phyloP scores from a whole-genome alignment of 805 yeast genomes.

The Tetrapisispora phaffii region DNA sequence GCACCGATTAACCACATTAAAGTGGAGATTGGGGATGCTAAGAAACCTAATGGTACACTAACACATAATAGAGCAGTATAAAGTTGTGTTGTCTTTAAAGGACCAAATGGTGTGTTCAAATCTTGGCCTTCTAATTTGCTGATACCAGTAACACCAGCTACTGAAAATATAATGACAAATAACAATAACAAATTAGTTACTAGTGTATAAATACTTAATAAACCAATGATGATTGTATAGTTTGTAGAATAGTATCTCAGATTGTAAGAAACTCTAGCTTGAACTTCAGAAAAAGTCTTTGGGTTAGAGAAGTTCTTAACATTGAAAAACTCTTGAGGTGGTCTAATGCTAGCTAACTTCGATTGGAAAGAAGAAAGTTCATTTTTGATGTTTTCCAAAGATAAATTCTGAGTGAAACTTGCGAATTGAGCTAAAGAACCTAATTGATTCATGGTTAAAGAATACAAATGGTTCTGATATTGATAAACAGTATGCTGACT shows the following conservation, averaged over 20 bases:
- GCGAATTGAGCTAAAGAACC: slow-evolving; percentile 19
- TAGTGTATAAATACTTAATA: slow-evolving; percentile 74
- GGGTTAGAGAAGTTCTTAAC: slow-evolving; percentile 85
- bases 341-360: slow-evolving; percentile 62
- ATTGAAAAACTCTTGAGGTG: slow-evolving; percentile 92
- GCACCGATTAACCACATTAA: slow-evolving; percentile 89
- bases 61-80: slow-evolving; percentile 74
- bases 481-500: not conserved
- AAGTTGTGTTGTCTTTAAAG: slow-evolving; percentile 65
- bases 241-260: slow-evolving; percentile 80
- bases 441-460: slow-evolving; percentile 6
- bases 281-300: slow-evolving; percentile 76
- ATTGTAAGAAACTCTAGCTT: slow-evolving; percentile 80
- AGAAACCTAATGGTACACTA: slow-evolving; percentile 69
- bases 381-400: slow-evolving; percentile 29
- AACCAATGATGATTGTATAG: slow-evolving; percentile 62
- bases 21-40: slow-evolving; percentile 84
- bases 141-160: slow-evolving; percentile 71
- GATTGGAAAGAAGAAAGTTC: slow-evolving; percentile 48
- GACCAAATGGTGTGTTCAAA: slow-evolving; percentile 62
- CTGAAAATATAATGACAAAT: slow-evolving; percentile 68
- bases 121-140: slow-evolving; percentile 74
- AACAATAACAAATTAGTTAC: slow-evolving; percentile 76
- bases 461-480: not conserved
- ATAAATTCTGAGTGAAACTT: slow-evolving; percentile 23